phyloP scores from a whole-genome alignment of 441 rosid genomes.

The Pelargonium myrrhifolium region DNA sequence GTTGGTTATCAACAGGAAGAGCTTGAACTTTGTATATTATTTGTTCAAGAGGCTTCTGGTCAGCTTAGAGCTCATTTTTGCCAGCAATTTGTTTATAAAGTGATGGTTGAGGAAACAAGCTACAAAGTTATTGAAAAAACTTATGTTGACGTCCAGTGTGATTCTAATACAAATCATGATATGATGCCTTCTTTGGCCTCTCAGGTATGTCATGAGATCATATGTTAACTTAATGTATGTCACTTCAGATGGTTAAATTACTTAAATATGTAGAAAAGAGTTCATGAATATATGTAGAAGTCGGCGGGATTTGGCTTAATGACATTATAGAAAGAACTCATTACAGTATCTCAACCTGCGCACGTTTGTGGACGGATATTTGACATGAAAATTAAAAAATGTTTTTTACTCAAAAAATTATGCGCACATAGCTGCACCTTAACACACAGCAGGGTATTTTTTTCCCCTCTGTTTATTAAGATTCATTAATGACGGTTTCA shows the following conservation, averaged over 20 bases:
- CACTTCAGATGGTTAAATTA: background rate
- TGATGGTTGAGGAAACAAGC: conserved; percentile 23
- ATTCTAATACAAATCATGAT: conserved; percentile 16
- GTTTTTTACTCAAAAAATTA: too few relatives aligned
- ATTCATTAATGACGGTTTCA: too few relatives aligned
- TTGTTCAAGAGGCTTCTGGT: conserved; percentile 31
- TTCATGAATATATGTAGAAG: background rate
- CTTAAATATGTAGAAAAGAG: background rate
- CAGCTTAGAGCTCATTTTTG: conserved; percentile 38
- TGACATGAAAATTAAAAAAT: background rate
- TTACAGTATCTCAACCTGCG: background rate
- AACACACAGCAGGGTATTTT: too few relatives aligned
- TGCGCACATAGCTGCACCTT: too few relatives aligned
- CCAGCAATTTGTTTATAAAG: conserved; percentile 30
- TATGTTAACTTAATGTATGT: background rate
- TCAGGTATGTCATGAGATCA: conserved; percentile 32
- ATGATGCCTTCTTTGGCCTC: conserved; percentile 39
- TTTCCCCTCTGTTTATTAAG: too few relatives aligned
- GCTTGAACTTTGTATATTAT: conserved; percentile 24
- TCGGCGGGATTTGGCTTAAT: background rate
- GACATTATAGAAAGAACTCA: background rate
- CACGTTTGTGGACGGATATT: background rate
- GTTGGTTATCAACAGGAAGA: conserved; percentile 27
- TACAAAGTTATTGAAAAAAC: conserved; percentile 17
- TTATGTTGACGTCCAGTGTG: conserved; percentile 11